Evolutionary conservation across 2,329 filamentous ascomycete genomes (phyloP).

Genomic region (Calonectria crousiana): DNA sequence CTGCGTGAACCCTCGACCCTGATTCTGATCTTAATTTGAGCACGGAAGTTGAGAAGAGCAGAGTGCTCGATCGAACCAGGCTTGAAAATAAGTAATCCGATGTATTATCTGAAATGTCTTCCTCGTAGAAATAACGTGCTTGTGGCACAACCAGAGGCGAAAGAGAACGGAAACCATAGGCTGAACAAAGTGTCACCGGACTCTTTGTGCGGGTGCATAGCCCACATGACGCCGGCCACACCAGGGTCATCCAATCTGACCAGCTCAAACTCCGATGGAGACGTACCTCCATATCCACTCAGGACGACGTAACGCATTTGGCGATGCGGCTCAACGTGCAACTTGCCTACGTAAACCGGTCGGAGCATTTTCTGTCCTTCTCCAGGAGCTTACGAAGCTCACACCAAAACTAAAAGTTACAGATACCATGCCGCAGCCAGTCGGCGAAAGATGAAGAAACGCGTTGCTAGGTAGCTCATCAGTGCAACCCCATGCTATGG

Average conservation of each 20-base stretch:
- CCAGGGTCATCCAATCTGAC: slow-evolving; percentile 5
- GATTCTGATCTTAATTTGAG: not conserved
- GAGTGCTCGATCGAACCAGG: not conserved
- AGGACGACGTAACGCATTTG: not conserved
- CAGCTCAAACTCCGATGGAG: not conserved
- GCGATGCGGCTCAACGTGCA: slow-evolving; percentile 17
- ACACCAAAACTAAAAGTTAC: not conserved
- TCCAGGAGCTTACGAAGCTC: not conserved
- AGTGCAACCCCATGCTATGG: not conserved
- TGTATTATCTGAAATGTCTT: not conserved
- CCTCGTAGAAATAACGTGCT: not conserved
- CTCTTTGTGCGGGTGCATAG: slow-evolving; percentile 12
- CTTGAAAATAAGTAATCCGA: not conserved
- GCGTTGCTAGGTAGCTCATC: not conserved
- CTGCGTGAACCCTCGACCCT: slow-evolving; percentile 1
- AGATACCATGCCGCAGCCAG: not conserved
- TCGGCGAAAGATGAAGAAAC: not conserved
- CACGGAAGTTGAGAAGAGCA: not conserved
- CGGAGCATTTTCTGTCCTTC: not conserved
- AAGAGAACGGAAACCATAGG: not conserved
- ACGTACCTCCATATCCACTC: not conserved
- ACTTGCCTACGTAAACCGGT: not conserved
- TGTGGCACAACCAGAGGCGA: not conserved
- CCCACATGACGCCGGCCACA: slow-evolving; percentile 24
- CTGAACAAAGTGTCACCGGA: slow-evolving; percentile 23